phyloP scores from a whole-genome alignment of 768 basidiomycete genomes.

The Phanerochaete carnosa region DNA sequence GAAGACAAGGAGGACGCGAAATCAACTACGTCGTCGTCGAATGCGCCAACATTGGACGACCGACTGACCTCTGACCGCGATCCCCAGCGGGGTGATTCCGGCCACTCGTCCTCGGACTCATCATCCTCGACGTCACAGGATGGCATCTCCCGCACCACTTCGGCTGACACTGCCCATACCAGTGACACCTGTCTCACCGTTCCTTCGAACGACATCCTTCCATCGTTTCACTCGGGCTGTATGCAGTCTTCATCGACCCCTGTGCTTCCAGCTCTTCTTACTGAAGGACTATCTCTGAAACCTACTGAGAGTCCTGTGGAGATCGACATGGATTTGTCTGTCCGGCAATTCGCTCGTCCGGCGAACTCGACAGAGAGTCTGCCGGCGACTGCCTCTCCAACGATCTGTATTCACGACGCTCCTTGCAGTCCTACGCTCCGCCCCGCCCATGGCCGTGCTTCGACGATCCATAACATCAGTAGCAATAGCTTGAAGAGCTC shows the following conservation, averaged over 20 bases:
- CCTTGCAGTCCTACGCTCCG: conserved; percentile 8
- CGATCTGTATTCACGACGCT: conserved; percentile 6
- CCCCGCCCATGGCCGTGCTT: conserved; percentile 6
- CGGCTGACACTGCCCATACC: neutral
- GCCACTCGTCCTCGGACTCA: conserved; percentile 16
- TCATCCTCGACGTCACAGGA: conserved; percentile 15
- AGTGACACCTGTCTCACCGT: conserved; percentile 8
- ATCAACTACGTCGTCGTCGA: conserved; percentile 8
- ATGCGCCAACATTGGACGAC: conserved; percentile 15
- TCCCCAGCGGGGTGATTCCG: conserved; percentile 4
- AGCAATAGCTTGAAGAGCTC: conserved; percentile 2
- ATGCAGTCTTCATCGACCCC: conserved; percentile 23
- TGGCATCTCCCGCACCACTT: conserved; percentile 7
- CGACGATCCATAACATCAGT: conserved; percentile 12
- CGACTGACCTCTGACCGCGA: conserved; percentile 7
- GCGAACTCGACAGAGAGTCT: conserved; percentile 74
- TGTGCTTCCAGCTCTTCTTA: conserved; percentile 32
- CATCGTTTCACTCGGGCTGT: neutral
- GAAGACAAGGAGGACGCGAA: conserved; percentile 12
- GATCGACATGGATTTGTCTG: conserved; percentile 74
- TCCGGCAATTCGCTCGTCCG: conserved; percentile 72
- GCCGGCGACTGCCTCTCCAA: conserved; percentile 29
- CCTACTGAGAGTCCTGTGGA: conserved; percentile 42
- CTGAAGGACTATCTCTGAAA: conserved; percentile 13
- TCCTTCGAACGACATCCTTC: neutral